phyloP scores from a whole-genome alignment of 2,329 filamentous ascomycete genomes.

The Teratosphaeria pseudoeucalypti region DNA sequence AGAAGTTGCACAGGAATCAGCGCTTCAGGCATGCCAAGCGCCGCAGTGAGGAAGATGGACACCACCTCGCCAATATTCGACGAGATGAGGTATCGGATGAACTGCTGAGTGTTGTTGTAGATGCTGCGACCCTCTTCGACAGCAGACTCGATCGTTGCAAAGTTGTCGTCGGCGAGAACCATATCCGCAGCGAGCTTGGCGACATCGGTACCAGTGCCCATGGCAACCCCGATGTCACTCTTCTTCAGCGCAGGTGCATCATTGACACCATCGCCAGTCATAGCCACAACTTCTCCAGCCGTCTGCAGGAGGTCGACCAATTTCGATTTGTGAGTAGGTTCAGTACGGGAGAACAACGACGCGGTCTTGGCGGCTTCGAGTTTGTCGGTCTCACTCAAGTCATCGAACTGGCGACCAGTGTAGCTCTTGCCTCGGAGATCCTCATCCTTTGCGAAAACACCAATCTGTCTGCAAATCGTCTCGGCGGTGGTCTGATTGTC shows the following conservation, averaged over 20 bases:
- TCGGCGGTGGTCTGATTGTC: conserved; percentile 97
- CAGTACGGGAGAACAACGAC: conserved; percentile 89
- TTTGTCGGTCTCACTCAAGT: conserved; percentile 66
- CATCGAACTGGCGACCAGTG: conserved; percentile 90
- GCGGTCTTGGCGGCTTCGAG: conserved; percentile 74
- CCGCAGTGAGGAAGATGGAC: conserved; percentile 95
- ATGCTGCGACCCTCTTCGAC: conserved; percentile 96
- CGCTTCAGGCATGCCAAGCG: conserved; percentile 93
- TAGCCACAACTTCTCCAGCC: conserved; percentile 87
- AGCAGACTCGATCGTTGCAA: conserved; percentile 90
- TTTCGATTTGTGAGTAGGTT: conserved; percentile 94
- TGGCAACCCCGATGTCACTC: conserved; percentile 95
- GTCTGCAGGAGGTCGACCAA: conserved; percentile 93
- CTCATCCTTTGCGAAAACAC: conserved; percentile 74
- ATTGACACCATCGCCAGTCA: conserved; percentile 98
- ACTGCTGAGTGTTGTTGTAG: conserved; percentile 99
- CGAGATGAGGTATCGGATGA: conserved; percentile 97
- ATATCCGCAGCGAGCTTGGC: conserved; percentile 95
- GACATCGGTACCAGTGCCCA: conserved; percentile 96
- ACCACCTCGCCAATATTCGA: conserved; percentile 99
- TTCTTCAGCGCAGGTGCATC: conserved; percentile 97
- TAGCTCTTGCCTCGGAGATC: conserved; percentile 85
- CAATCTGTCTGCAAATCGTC: conserved; percentile 94
- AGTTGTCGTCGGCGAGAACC: conserved; percentile 98
- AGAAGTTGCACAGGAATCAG: conserved; percentile 93